Conservation (phyloP, 108 stramenopile species). For the Schizochytrium sp. region DNA sequence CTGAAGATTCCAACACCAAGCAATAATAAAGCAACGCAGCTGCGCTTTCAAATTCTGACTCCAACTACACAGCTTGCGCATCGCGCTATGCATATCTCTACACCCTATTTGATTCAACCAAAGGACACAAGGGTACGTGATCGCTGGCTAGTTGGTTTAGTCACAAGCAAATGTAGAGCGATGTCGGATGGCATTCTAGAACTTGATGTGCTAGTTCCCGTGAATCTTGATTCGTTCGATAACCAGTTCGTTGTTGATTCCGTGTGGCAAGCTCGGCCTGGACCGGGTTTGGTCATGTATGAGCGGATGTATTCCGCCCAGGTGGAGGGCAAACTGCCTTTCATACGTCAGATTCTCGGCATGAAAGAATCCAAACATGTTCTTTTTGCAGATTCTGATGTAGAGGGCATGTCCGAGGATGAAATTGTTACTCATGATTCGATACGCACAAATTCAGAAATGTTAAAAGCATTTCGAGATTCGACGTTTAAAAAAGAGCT, state of each 20-base stretch:
- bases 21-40: not conserved
- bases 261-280: not conserved
- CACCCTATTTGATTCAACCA: not conserved
- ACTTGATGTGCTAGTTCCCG: not conserved
- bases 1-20: not conserved
- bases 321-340: not conserved
- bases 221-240: not conserved
- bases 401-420: not conserved
- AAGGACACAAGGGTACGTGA: not conserved
- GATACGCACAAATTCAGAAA: not conserved
- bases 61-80: not conserved
- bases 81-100: not conserved
- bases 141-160: not conserved
- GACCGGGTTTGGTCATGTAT: constrained; percentile 4
- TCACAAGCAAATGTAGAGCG: not conserved
- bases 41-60: not conserved
- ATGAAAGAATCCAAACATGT: not conserved
- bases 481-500: not conserved
- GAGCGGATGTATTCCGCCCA: constrained; percentile 10
- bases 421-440: not conserved
- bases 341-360: not conserved
- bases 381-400: not conserved
- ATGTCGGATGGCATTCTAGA: not conserved
- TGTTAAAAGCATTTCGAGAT: not conserved
- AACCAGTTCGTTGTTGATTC: not conserved